phyloP scores from a whole-genome alignment of 2,329 filamentous ascomycete genomes.

The Lachnellula subtilissima region DNA sequence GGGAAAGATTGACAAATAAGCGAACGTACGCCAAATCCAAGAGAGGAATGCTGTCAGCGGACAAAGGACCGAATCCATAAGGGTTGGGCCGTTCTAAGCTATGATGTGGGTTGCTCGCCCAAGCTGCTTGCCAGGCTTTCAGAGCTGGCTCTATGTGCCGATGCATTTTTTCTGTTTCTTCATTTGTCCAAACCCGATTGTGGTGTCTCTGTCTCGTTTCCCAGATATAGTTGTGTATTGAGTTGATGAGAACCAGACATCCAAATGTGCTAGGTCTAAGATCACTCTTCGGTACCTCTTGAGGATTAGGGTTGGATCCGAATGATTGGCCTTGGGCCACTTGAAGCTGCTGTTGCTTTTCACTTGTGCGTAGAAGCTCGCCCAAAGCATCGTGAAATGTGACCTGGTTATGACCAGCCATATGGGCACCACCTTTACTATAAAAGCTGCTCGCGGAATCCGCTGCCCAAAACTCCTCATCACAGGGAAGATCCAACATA shows the following conservation, averaged over 20 bases:
- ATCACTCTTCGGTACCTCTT: constrained; percentile 54
- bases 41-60: constrained; percentile 85
- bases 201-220: constrained; percentile 89
- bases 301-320: constrained; percentile 40
- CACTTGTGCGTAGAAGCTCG: constrained; percentile 72
- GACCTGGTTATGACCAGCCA: constrained; percentile 64
- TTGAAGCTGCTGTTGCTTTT: constrained; percentile 52
- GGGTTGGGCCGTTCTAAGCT: constrained; percentile 81
- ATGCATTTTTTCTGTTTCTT: constrained; percentile 95
- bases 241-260: constrained; percentile 86
- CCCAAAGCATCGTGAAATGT: constrained; percentile 81
- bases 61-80: constrained; percentile 74
- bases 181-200: constrained; percentile 81
- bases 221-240: constrained; percentile 97
- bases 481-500: constrained; percentile 80
- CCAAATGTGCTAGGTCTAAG: constrained; percentile 86
- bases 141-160: constrained; percentile 89
- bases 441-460: constrained; percentile 79
- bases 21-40: constrained; percentile 89
- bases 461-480: constrained; percentile 85
- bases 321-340: constrained; percentile 38
- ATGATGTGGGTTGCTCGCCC: constrained; percentile 81
- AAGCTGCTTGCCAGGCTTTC: constrained; percentile 89
- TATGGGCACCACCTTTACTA: constrained; percentile 66
- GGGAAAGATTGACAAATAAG: constrained; percentile 86